phyloP scores from a whole-genome alignment of 2,329 filamentous ascomycete species.

The Penicillium frequentans region DNA sequence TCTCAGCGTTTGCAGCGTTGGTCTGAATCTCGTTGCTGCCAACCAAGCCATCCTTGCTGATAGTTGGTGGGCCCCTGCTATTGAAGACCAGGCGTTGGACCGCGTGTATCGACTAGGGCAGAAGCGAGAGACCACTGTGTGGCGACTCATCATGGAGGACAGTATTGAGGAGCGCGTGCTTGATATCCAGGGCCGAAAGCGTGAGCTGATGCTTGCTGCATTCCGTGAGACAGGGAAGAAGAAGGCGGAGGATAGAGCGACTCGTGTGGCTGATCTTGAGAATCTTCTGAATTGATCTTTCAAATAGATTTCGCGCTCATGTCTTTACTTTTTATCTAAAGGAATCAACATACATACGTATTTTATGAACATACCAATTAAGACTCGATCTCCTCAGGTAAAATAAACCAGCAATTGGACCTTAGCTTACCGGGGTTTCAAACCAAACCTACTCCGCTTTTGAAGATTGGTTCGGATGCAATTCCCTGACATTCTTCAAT shows the following conservation, averaged over 20 bases:
- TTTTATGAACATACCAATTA: neutral
- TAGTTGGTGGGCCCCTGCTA: constrained; percentile 89
- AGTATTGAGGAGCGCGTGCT: constrained; percentile 81
- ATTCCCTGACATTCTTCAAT: neutral
- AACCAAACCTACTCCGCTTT: neutral
- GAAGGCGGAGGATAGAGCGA: constrained; percentile 55
- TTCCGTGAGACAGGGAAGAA: constrained; percentile 70
- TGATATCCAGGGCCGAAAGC: constrained; percentile 75
- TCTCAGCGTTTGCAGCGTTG: constrained; percentile 78
- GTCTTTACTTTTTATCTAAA: neutral
- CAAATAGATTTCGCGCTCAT: neutral
- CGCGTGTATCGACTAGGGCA: constrained; percentile 85
- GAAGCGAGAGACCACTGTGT: constrained; percentile 74
- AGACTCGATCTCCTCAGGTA: too few relatives aligned
- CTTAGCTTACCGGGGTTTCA: neutral
- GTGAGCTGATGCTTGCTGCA: constrained; percentile 72
- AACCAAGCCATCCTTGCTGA: constrained; percentile 83
- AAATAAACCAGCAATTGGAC: too few relatives aligned
- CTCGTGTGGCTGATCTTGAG: constrained; percentile 53
- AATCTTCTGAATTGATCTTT: constrained; percentile 27
- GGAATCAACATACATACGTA: neutral
- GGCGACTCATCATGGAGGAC: constrained; percentile 76
- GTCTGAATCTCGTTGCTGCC: constrained; percentile 80
- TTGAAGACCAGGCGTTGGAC: constrained; percentile 89
- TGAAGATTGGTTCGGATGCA: neutral